Base-by-base conservation (phyloP, 306 rosid genomes). In the Phaseolus lunatus region DNA sequence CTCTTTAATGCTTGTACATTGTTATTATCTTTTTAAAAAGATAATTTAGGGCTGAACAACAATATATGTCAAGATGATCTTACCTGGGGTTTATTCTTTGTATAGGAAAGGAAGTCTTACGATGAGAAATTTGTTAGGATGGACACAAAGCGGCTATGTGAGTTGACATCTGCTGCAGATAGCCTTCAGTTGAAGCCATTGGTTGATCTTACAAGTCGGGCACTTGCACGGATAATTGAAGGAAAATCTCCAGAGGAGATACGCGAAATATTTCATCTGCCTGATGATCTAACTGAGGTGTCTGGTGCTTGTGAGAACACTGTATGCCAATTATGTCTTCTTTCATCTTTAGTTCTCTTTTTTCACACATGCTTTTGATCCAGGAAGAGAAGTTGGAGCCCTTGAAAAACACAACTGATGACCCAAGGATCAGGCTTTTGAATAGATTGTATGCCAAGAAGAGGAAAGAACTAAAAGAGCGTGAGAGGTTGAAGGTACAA, bases 361-460 rank as follows among this genome's bases (percentile, higher is more conserved):
- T 83, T 84, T 90, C 49, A 83, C 62, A 43, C 48, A 33, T 78
- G 75, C 56, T 61, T 82, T 77, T 75, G 65, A 76, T 73, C 45
- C 94, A 94, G 98, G 97, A 94, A 89, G 98, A 94, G 89, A 92
- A 94, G 80, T 83, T 94, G 89, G 98, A 89, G 84, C 98, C 98
- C 52, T 68, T 92, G 37, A 87, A 90, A 79, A 92, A 94, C 83
- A 78, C 83, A 76, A 92, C 92, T 8, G 98, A 87, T 39, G 98
- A 94, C 84, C 96, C 97, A 47, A 94, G 97, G 77, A 94, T 94
- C 67, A 91, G 98, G 81, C 98, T 94, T 71, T 84, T 92, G 81
- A 94, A 94, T 80, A 85, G 97, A 29, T 83, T 94, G 81, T 88
- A 94, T 86, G 97, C 98, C 27, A 91, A 91, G 66, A 94, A 94